Base-by-base conservation (phyloP, 495 filamentous ascomycete species). In the Hypoxylon rickii region DNA sequence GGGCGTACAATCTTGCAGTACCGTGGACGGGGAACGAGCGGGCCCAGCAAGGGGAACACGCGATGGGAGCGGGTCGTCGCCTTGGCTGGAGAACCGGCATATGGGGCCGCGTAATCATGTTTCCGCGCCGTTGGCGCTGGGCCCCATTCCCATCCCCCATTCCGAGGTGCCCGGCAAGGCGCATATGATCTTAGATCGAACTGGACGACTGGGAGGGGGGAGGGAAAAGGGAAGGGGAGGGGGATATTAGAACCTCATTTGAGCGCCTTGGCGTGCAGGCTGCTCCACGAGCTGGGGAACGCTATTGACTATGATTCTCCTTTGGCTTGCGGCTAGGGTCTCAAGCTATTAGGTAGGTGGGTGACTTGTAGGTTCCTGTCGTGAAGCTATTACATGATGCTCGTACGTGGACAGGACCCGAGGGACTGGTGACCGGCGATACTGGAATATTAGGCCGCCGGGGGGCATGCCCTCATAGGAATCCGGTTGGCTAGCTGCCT, bases 181-280 rank as follows among this genome's bases (percentile, higher is more conserved):
- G n/a, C n/a, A n/a, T n/a, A n/a, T n/a, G 43, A 53, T 41, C 24
- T 39, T 40, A 39, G 56, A 53, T 61, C 48, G 21, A 50, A 44
- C 24, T 55, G 15, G 42, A 29, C 10, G 29, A 24, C 11, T 46
- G 36, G 10, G 8, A 16, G 53, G 24, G 29, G 37, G 24, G 24
- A 29, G 10, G 24, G 24, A 10, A 10, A 29, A 29, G 24, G 10
- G 24, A 7, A 12, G 24, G 24, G 24, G 10, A 29, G 24, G 10
- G 24, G 7, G 32, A 8, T 15, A 32, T 24, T 18, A 10, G 20
- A 38, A n/a, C n/a, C 34, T 29, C 29, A 22, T 29, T 42, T 24
- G 29, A 37, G 31, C 4, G 42, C 32, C 58, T 61, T 61, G 51
- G 58, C 51, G 24, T 46, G 46, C 42, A 61, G 37, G 34, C 50